Conservation (phyloP, 129 eudicot genomes). For the Chrysanthemum seticuspe region DNA sequence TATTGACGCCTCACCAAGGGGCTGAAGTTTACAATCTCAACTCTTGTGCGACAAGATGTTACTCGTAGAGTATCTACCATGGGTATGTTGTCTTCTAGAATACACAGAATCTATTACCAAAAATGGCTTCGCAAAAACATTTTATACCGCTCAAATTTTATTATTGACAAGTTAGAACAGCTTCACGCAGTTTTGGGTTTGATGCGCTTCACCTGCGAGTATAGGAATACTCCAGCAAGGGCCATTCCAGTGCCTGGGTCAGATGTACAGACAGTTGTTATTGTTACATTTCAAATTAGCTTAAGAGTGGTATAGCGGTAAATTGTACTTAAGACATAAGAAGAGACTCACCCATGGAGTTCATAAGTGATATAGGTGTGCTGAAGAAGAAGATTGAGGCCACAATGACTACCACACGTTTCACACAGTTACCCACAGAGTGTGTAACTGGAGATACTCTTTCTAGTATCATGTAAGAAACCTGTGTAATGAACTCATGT, state of each 20-base stretch:
- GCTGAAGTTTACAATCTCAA: not conserved
- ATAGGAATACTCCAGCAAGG: constrained; percentile 93
- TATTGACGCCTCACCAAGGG: not conserved
- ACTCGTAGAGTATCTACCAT: not conserved
- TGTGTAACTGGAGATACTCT: constrained; percentile 96
- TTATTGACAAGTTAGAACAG: not conserved
- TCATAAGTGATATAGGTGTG: constrained; percentile 79
- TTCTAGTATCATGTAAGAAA: constrained; percentile 93
- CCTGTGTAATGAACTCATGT: constrained; percentile 44
- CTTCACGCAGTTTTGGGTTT: constrained; percentile 62
- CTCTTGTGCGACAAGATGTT: not conserved
- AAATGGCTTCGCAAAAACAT: not conserved
- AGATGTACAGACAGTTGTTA: not conserved
- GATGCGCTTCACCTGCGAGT: constrained; percentile 78
- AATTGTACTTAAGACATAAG: not conserved
- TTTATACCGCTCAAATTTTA: constrained; percentile 2
- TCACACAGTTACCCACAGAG: constrained; percentile 92
- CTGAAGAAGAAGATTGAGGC: constrained; percentile 90
- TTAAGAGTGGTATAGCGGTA: constrained; percentile 14
- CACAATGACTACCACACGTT: constrained; percentile 90
- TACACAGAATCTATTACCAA: not conserved
- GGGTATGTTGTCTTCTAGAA: no score
- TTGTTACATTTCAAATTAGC: not conserved
- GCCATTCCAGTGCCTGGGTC: constrained; percentile 86
- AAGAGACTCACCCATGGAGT: constrained; percentile 59